These are phyloP conservation scores for Apophysomyces sp. DNA, from an alignment of 371 early-diverging fungal species.

Conservation along the genomic window DNA sequence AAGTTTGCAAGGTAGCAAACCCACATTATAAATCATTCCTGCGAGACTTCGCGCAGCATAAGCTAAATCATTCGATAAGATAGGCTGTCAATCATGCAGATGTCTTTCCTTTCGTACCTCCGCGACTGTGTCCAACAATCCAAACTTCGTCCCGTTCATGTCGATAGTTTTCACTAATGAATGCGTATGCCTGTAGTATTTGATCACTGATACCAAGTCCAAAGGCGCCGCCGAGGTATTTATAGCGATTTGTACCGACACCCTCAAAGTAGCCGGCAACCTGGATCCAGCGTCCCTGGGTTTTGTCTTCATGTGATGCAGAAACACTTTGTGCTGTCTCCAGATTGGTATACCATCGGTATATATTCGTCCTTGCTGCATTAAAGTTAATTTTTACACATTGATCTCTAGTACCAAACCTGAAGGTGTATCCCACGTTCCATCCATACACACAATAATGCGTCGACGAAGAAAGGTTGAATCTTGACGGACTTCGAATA, in stretches of 20 bases:
- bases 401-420: too few relatives aligned
- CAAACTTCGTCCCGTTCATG: conserved; percentile 33
- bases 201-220: conserved; percentile 37
- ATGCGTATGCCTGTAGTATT: conserved; percentile 29
- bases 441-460: conserved; percentile 38
- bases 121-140: conserved; percentile 37
- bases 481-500: not conserved
- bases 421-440: conserved; percentile 42
- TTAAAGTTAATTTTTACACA: not conserved
- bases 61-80: conserved; percentile 10
- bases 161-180: conserved; percentile 20
- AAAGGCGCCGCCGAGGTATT: conserved; percentile 30
- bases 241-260: conserved; percentile 15
- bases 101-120: conserved; percentile 21
- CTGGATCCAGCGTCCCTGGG: conserved; percentile 18
- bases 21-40: conserved; percentile 43
- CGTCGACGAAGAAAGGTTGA: conserved; percentile 8
- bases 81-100: not conserved
- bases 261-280: conserved; percentile 25
- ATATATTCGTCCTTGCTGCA: conserved; percentile 36
- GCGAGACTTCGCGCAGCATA: conserved; percentile 38
- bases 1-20: conserved; percentile 21
- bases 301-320: not conserved
- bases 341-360: conserved; percentile 16
- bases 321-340: not conserved